These are phyloP conservation scores for Phytophthora chlamydospora DNA, from an alignment of 352 stramenopile genomes.

Conservation along the genomic window DNA sequence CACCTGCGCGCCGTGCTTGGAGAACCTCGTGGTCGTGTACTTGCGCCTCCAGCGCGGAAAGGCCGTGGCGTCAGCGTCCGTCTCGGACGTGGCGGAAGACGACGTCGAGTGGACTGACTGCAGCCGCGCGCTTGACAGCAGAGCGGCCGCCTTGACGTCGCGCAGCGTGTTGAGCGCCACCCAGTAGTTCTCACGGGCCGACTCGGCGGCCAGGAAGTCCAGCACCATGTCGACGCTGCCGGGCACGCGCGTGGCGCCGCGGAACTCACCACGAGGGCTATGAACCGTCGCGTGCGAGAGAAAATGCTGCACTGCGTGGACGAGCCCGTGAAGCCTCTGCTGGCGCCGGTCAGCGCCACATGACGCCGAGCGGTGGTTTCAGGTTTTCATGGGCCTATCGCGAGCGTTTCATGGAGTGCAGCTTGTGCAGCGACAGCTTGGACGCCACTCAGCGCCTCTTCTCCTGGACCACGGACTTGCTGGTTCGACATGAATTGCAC, in stretches of 20 bases:
- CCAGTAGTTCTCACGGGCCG: slow-evolving; percentile 75
- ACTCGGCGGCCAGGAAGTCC: slow-evolving; percentile 60
- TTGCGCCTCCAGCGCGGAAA: slow-evolving; percentile 76
- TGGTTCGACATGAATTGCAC: slow-evolving; percentile 21
- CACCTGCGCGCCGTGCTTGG: slow-evolving; percentile 57
- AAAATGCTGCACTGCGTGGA: slow-evolving; percentile 49
- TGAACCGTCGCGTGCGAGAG: slow-evolving; percentile 30
- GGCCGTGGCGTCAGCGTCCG: slow-evolving; percentile 24
- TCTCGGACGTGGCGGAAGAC: slow-evolving; percentile 48
- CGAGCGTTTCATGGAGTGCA: slow-evolving; percentile 22
- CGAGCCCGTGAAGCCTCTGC: slow-evolving; percentile 38
- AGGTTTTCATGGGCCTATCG: slow-evolving; percentile 24
- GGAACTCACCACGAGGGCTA: too few species aligned
- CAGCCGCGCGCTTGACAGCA: slow-evolving; percentile 49
- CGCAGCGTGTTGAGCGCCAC: slow-evolving; percentile 71
- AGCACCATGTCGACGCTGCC: slow-evolving; percentile 64
- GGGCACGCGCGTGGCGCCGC: slow-evolving; percentile 68
- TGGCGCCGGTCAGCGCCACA: slow-evolving; percentile 42
- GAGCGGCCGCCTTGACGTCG: slow-evolving; percentile 54
- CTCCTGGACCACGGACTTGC: slow-evolving; percentile 25
- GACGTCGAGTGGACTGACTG: slow-evolving; percentile 34
- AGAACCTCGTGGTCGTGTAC: slow-evolving; percentile 65
- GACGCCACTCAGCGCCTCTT: slow-evolving; percentile 37
- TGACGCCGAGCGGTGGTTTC: slow-evolving; percentile 35
- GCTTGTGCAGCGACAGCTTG: slow-evolving; percentile 34